Conservation (phyloP, 164 flowering plant genomes). For the Taxillus chinensis region DNA sequence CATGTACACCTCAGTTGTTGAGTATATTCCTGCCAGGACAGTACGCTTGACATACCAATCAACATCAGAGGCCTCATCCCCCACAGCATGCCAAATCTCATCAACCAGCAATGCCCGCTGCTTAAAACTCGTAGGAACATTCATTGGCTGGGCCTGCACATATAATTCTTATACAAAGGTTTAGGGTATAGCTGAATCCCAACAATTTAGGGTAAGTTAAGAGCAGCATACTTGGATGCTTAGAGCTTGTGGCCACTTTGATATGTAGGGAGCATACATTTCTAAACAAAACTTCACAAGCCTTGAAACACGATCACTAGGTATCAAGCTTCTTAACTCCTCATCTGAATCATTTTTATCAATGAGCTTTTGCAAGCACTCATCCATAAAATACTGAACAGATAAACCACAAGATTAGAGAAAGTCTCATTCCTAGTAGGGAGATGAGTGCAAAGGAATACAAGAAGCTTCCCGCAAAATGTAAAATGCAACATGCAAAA, state of each 20-base stretch:
- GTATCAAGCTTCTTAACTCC: constrained; percentile 45
- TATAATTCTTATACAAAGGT: background rate
- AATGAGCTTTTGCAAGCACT: constrained; percentile 69
- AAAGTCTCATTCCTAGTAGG: background rate
- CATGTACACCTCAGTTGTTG: constrained; percentile 91
- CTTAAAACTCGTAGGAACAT: constrained; percentile 82
- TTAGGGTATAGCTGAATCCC: background rate
- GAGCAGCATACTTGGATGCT: constrained; percentile 54
- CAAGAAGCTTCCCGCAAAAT: too few relatives aligned
- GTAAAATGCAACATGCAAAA: too few relatives aligned
- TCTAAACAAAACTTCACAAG: constrained; percentile 58
- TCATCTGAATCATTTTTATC: constrained; percentile 53
- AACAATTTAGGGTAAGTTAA: background rate
- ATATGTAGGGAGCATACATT: constrained; percentile 71
- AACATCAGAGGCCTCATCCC: constrained; percentile 55
- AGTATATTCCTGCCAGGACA: constrained; percentile 85
- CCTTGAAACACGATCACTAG: constrained; percentile 64
- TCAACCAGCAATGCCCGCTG: constrained; percentile 92
- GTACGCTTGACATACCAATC: constrained; percentile 96
- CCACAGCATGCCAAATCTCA: constrained; percentile 94
- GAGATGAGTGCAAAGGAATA: too few relatives aligned
- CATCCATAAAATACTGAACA: constrained; percentile 94
- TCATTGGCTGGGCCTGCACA: constrained; percentile 62
- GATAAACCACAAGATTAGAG: background rate
- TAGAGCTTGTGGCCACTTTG: constrained; percentile 86